Evolutionary conservation across 1,284 basidiomycete species (phyloP).

Genomic region (Stereum hirsutum): DNA sequence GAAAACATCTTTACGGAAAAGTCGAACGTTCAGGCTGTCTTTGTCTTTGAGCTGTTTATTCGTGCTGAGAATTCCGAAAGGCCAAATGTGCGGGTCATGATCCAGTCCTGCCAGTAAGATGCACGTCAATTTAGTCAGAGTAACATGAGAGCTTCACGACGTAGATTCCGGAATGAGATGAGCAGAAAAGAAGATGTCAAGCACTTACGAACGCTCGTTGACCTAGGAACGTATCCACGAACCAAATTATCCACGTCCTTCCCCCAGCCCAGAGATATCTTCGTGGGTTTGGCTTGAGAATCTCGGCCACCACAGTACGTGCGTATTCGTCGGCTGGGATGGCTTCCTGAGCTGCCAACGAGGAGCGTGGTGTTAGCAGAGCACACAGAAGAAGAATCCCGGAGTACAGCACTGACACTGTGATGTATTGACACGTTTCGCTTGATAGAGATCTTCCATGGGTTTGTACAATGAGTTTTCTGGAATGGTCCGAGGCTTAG

Average conservation of each 20-base stretch:
- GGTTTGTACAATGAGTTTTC: neutral
- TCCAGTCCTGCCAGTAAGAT: no score
- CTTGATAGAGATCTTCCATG: neutral
- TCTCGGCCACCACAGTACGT: neutral
- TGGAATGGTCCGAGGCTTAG: neutral
- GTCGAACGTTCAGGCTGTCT: no score
- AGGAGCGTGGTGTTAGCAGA: neutral
- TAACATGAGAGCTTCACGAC: no score
- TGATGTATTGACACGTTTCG: neutral
- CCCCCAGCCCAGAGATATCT: neutral
- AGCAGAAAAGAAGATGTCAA: no score
- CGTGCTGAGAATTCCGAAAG: no score
- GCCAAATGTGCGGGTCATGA: no score
- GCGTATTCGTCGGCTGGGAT: neutral
- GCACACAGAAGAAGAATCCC: neutral
- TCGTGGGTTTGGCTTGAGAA: neutral
- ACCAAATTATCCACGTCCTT: neutral
- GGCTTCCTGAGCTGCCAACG: neutral
- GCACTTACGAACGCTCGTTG: conserved; percentile 6
- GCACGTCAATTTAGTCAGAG: no score
- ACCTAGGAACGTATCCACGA: neutral
- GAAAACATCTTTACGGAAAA: no score
- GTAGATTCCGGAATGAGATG: no score
- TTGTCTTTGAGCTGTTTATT: no score
- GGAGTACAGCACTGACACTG: neutral